A percentile compares a stretch with the other conserved stretches of the same genome.
Evolutionary conservation across 2,329 filamentous ascomycete genomes (phyloP).

Genomic region (Exophiala oligosperma): DNA sequence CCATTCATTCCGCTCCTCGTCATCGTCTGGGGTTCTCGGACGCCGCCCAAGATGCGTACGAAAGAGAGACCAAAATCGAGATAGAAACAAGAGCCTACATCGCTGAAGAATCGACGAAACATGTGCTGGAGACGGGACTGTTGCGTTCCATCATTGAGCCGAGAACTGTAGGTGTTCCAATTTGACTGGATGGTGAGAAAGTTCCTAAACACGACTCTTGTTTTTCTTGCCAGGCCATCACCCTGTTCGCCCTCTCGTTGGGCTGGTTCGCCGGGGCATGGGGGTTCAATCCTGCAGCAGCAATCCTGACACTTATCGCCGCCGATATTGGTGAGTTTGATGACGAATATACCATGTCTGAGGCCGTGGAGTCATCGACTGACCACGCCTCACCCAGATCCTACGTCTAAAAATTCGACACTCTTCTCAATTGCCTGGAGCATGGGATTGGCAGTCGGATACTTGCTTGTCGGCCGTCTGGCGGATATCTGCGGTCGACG

Average conservation of each 20-base stretch:
- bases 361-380: no score
- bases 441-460: slow-evolving; percentile 5
- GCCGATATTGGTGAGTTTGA: slow-evolving; percentile 11
- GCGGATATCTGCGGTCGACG: slow-evolving; percentile 15
- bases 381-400: neutral
- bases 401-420: no score
- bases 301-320: slow-evolving; percentile 15
- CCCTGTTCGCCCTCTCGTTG: neutral
- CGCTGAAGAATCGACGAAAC: neutral
- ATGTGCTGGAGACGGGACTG: neutral
- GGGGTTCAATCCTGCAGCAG: slow-evolving; percentile 22
- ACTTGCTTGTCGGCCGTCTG: slow-evolving; percentile 14
- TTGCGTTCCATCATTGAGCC: neutral
- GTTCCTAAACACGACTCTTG: no score
- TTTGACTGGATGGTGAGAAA: no score
- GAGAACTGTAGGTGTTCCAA: no score
- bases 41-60: no score
- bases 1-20: no score
- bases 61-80: no score
- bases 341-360: neutral
- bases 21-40: no score
- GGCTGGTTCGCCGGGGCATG: neutral
- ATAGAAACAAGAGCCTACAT: neutral
- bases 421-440: slow-evolving; percentile 18
- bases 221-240: no score